These are phyloP conservation scores for Barnettozyma californica DNA, from an alignment of 805 yeast genomes.

Conservation along the genomic window DNA sequence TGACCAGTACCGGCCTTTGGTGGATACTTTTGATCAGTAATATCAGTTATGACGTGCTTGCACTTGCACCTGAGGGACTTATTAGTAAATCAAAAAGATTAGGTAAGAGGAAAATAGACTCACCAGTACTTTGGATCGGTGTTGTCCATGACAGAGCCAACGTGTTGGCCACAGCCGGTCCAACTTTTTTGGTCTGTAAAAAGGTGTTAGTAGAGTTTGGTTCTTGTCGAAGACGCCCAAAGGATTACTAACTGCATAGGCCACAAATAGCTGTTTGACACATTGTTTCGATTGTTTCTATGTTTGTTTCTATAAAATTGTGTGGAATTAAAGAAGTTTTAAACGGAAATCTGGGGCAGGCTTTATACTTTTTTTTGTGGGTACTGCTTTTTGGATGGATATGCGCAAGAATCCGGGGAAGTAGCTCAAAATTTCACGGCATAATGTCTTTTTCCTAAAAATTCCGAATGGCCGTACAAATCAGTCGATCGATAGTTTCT, in stretches of 20 bases:
- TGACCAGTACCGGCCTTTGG: constrained; percentile 63
- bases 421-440: too few relatives aligned
- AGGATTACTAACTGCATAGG: constrained; percentile 21
- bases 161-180: constrained; percentile 61
- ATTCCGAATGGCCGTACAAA: neutral
- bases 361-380: neutral
- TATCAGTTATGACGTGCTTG: constrained; percentile 27
- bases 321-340: neutral
- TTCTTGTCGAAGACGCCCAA: neutral
- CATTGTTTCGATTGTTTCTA: constrained; percentile 9
- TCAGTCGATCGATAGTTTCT: too few relatives aligned
- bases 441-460: neutral
- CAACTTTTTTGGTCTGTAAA: constrained; percentile 44
- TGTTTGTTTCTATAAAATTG: neutral
- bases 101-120: constrained; percentile 5
- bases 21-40: constrained; percentile 40
- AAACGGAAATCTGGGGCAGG: neutral
- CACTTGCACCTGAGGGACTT: constrained; percentile 44
- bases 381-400: neutral
- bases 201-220: constrained; percentile 2
- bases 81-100: constrained; percentile 11
- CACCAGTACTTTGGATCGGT: constrained; percentile 37
- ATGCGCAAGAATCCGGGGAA: neutral
- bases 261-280: constrained; percentile 25
- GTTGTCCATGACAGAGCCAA: constrained; percentile 47